Evolutionary conservation across 1,139 yeast species (phyloP).

Genomic region (Pichia sp.): DNA sequence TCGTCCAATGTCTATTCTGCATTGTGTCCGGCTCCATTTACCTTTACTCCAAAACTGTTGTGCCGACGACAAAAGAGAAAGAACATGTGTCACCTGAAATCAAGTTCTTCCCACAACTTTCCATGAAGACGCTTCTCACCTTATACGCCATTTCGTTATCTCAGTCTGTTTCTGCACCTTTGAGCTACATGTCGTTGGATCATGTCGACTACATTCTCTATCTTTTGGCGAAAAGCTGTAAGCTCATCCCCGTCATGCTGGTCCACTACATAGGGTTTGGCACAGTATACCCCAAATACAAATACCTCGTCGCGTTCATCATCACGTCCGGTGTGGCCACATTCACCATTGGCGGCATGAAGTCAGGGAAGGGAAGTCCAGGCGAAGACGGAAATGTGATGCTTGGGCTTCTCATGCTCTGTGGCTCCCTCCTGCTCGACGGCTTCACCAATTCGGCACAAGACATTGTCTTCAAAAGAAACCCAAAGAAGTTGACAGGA

Average conservation of each 20-base stretch:
- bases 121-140: not conserved
- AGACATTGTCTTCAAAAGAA: conserved; percentile 64
- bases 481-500: conserved; percentile 46
- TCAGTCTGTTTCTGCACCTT: conserved; percentile 77
- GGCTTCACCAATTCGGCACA: conserved; percentile 93
- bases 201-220: conserved; percentile 85
- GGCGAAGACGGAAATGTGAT: conserved; percentile 40
- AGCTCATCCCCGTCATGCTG: conserved; percentile 85
- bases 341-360: conserved; percentile 51
- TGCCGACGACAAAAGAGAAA: not conserved
- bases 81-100: not conserved
- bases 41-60: conserved; percentile 32
- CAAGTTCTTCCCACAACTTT: conserved; percentile 36
- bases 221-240: conserved; percentile 87
- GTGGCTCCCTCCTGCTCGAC: conserved; percentile 68
- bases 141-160: conserved; percentile 65
- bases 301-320: conserved; percentile 67
- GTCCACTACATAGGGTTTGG: conserved; percentile 74
- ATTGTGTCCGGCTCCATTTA: conserved; percentile 63
- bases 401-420: conserved; percentile 57
- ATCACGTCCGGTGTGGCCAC: conserved; percentile 80
- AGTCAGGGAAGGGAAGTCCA: conserved; percentile 22
- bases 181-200: conserved; percentile 67
- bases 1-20: conserved; percentile 71
- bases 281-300: conserved; percentile 67